A percentile compares a stretch with the other conserved stretches of the same genome.
Conservation (phyloP, 2,329 filamentous ascomycete species). For the Monilinia fructigena region DNA sequence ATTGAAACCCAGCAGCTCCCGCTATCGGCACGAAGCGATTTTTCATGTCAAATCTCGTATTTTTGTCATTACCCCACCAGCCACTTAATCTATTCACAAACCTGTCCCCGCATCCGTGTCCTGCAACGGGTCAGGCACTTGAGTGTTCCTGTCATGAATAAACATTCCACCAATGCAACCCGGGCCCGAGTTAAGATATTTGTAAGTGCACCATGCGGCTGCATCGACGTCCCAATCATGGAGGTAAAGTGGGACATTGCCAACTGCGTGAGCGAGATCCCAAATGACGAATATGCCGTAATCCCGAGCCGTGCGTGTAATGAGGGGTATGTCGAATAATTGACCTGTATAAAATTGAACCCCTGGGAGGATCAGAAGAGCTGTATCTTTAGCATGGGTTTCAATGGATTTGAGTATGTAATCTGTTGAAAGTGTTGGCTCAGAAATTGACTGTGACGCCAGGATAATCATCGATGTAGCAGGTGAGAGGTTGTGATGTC, state of each 20-base stretch:
- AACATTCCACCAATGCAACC: constrained; percentile 73
- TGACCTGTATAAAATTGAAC: constrained; percentile 83
- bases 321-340: constrained; percentile 69
- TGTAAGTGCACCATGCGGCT: constrained; percentile 80
- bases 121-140: constrained; percentile 26
- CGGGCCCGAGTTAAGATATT: constrained; percentile 76
- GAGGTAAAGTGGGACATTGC: constrained; percentile 69
- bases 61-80: constrained; percentile 78
- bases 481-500: constrained; percentile 63
- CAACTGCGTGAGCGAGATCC: constrained; percentile 77
- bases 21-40: constrained; percentile 68
- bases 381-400: constrained; percentile 62
- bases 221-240: constrained; percentile 79
- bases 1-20: constrained; percentile 73
- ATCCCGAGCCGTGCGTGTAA: constrained; percentile 67
- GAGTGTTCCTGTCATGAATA: constrained; percentile 57
- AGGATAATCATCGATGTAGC: constrained; percentile 67
- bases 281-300: constrained; percentile 70
- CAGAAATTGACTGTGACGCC: constrained; percentile 51
- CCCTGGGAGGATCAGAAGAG: constrained; percentile 71
- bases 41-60: constrained; percentile 71
- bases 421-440: constrained; percentile 59
- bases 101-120: constrained; percentile 36
- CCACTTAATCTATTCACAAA: constrained; percentile 62
- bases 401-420: constrained; percentile 68